A percentile compares a stretch with the other conserved stretches of the same genome.
Evolutionary conservation across 2,329 filamentous ascomycete species (phyloP).

Genomic region (Blastomyces gilchristii): DNA sequence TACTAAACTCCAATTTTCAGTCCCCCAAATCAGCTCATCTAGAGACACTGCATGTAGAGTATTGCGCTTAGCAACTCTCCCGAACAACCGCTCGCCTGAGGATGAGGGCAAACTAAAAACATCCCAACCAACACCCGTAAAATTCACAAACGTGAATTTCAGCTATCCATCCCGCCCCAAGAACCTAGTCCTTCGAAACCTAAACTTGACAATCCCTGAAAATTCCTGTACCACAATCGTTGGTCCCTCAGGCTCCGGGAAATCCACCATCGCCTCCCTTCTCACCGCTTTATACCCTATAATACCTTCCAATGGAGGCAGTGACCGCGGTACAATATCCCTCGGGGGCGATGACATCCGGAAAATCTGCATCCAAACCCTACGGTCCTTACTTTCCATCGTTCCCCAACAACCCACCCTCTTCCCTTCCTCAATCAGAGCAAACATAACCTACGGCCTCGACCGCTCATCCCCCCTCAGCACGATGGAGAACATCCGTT

Average conservation of each 20-base stretch:
- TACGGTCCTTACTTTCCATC: constrained; percentile 54
- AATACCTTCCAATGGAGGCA: constrained; percentile 17
- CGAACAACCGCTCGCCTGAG: constrained; percentile 48
- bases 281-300: constrained; percentile 59
- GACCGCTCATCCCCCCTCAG: constrained; percentile 44
- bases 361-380: constrained; percentile 48
- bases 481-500: constrained; percentile 39
- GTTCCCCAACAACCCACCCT: constrained; percentile 56
- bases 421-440: constrained; percentile 34
- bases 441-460: constrained; percentile 64
- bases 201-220: constrained; percentile 55
- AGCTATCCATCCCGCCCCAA: constrained; percentile 54
- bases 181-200: constrained; percentile 47
- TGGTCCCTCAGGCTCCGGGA: constrained; percentile 78
- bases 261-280: constrained; percentile 70
- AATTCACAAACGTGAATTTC: constrained; percentile 57
- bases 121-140: constrained; percentile 40
- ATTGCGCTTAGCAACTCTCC: constrained; percentile 57
- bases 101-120: constrained; percentile 40
- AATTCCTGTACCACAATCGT: constrained; percentile 67
- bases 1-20: constrained; percentile 20
- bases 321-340: constrained; percentile 37
- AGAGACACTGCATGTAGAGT: constrained; percentile 63
- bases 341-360: constrained; percentile 45
- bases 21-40: constrained; percentile 71